These are phyloP conservation scores for Leptodermis oblonga DNA, from an alignment of 257 asterid species.

Conservation along the genomic window DNA sequence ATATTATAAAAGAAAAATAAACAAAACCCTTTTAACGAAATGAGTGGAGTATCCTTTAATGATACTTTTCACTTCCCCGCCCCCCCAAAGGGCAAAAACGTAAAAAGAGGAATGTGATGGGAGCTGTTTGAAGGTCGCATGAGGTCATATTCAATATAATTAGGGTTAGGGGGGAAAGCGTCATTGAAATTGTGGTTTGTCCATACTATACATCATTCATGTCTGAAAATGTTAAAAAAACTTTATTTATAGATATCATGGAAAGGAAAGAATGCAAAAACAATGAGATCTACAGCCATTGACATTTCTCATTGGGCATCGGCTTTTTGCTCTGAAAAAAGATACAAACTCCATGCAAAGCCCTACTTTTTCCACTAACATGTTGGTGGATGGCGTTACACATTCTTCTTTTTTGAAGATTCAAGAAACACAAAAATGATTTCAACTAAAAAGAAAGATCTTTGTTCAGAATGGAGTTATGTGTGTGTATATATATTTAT, in stretches of 20 bases:
- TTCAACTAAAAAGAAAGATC: slow-evolving; percentile 16
- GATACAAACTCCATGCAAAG: slow-evolving; percentile 27
- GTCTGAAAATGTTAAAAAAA: slow-evolving; percentile 25
- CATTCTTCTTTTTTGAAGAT: slow-evolving; percentile 29
- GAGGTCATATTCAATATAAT: background rate
- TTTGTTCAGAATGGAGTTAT: slow-evolving; percentile 8
- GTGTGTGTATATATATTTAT: no score
- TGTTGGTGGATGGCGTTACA: slow-evolving; percentile 42
- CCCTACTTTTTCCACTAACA: slow-evolving; percentile 27
- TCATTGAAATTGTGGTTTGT: background rate
- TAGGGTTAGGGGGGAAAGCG: background rate
- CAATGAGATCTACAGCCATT: slow-evolving; percentile 59
- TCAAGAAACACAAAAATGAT: slow-evolving; percentile 21
- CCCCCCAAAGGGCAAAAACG: no score
- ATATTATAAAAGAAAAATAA: no score
- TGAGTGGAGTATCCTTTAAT: no score
- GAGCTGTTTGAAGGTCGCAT: slow-evolving; percentile 3
- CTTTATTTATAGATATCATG: slow-evolving; percentile 33
- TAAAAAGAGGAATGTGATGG: background rate
- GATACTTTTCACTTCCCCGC: no score
- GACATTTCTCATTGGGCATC: slow-evolving; percentile 45
- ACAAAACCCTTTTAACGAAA: no score
- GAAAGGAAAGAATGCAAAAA: no score
- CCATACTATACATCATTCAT: slow-evolving; percentile 18
- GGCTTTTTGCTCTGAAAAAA: slow-evolving; percentile 36